Evolutionary conservation across 352 stramenopile species (phyloP).

Genomic region (Plasmopara muralis): DNA sequence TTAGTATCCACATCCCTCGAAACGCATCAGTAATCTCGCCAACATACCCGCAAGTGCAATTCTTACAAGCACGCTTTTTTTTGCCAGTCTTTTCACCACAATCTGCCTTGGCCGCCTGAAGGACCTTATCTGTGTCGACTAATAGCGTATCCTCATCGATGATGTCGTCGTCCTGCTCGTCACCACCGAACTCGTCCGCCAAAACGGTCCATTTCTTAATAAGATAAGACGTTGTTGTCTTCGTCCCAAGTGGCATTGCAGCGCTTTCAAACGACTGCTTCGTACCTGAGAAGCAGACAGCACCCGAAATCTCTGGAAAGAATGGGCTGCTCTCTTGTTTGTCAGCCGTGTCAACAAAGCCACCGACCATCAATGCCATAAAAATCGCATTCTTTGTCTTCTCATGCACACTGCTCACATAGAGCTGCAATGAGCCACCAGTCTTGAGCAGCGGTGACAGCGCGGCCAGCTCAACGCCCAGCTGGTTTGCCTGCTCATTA

Average conservation of each 20-base stretch:
- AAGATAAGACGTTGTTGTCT: slow-evolving; percentile 22
- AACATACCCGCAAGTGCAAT: slow-evolving; percentile 93
- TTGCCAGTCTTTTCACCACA: slow-evolving; percentile 75
- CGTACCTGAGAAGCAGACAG: slow-evolving; percentile 45
- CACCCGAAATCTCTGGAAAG: slow-evolving; percentile 37
- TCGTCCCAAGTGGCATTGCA: slow-evolving; percentile 47
- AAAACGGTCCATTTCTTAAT: slow-evolving; percentile 69
- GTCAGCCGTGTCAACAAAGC: slow-evolving; percentile 54
- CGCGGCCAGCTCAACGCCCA: slow-evolving; percentile 36
- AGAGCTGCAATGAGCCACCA: slow-evolving; percentile 46
- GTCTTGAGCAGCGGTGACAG: slow-evolving; percentile 47
- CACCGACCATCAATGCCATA: slow-evolving; percentile 76
- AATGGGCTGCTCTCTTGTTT: slow-evolving; percentile 30
- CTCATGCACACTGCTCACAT: slow-evolving; percentile 41
- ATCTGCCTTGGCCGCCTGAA: slow-evolving; percentile 60
- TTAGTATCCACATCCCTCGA: neutral
- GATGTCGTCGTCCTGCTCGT: slow-evolving; percentile 58
- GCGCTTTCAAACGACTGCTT: slow-evolving; percentile 59
- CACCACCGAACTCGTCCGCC: slow-evolving; percentile 53
- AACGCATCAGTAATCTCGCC: neutral
- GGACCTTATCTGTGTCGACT: slow-evolving; percentile 77
- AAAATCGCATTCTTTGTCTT: slow-evolving; percentile 67
- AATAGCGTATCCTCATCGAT: slow-evolving; percentile 83
- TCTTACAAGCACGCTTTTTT: slow-evolving; percentile 92
- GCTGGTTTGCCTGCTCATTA: slow-evolving; percentile 40